Evolutionary conservation across 2,329 filamentous ascomycete genomes (phyloP).

Genomic region (Chlorencoelia australis): DNA sequence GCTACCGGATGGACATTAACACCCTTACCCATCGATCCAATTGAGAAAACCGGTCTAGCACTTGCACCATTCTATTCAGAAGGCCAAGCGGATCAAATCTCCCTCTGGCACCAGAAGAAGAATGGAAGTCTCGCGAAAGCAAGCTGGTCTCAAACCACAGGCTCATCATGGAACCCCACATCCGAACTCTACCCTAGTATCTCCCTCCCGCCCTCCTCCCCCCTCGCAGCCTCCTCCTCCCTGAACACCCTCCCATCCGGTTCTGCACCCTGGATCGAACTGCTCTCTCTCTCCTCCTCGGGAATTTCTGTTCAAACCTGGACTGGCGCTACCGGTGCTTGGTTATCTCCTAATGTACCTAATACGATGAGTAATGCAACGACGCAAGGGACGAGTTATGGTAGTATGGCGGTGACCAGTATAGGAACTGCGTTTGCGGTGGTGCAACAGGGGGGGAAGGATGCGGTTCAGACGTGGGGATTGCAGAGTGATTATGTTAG

Average conservation of each 20-base stretch:
- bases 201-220: too few relatives aligned
- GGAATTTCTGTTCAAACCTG: too few relatives aligned
- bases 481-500: too few relatives aligned
- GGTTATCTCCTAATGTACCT: too few relatives aligned
- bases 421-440: conserved; percentile 10
- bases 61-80: conserved; percentile 9
- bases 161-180: too few relatives aligned
- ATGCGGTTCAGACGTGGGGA: too few relatives aligned
- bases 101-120: conserved; percentile 8
- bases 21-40: conserved; percentile 7
- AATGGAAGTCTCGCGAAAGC: conserved; percentile 7
- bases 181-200: too few relatives aligned
- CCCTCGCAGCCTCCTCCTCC: too few relatives aligned
- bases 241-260: too few relatives aligned
- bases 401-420: conserved; percentile 8
- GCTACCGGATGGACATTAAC: conserved; percentile 9
- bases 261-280: too few relatives aligned
- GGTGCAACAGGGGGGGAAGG: background rate
- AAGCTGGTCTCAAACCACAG: background rate
- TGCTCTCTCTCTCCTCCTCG: too few relatives aligned
- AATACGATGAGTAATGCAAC: conserved; percentile 14
- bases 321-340: too few relatives aligned
- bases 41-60: conserved; percentile 9
- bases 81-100: conserved; percentile 8
- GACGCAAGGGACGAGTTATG: conserved; percentile 2